Conservation (phyloP, 805 yeast genomes). For the Cyberlindnera galapagoensis region DNA sequence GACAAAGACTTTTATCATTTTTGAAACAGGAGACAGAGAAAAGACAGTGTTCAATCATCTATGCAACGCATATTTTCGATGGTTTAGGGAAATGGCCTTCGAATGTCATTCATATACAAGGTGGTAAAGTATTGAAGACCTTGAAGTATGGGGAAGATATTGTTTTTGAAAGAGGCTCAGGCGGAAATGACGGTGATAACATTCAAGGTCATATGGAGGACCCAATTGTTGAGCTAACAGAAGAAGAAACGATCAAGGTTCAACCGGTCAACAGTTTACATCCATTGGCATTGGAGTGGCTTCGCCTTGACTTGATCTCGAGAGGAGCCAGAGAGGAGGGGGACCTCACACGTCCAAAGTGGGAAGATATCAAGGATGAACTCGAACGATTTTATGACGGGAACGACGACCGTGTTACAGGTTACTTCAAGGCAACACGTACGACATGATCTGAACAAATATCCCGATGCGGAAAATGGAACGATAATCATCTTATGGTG, state of each 20-base stretch:
- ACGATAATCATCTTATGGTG: too few relatives aligned
- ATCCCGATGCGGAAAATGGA: too few relatives aligned
- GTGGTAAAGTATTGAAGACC: conserved; percentile 46
- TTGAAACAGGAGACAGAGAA: conserved; percentile 64
- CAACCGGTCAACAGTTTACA: conserved; percentile 49
- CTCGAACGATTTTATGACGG: conserved; percentile 38
- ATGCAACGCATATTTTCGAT: conserved; percentile 95
- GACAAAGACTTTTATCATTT: conserved; percentile 67
- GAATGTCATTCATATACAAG: conserved; percentile 66
- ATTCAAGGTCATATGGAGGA: conserved; percentile 18
- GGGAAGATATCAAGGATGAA: conserved; percentile 46
- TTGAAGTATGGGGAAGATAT: conserved; percentile 29
- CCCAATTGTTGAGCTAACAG: conserved; percentile 12
- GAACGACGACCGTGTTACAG: conserved; percentile 33
- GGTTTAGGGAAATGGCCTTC: conserved; percentile 93
- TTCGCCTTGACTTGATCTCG: conserved; percentile 40
- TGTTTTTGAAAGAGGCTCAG: conserved; percentile 16
- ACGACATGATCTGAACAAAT: conserved; percentile 9
- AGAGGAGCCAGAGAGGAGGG: conserved; percentile 41
- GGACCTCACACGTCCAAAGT: conserved; percentile 47
- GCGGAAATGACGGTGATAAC: conserved; percentile 16
- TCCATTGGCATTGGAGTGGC: conserved; percentile 70
- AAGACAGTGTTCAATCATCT: conserved; percentile 72
- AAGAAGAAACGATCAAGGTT: conserved; percentile 26
- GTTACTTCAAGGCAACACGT: conserved; percentile 48